Base-by-base conservation (phyloP, 345 rosid species). In the Capsella bursapastoris region DNA sequence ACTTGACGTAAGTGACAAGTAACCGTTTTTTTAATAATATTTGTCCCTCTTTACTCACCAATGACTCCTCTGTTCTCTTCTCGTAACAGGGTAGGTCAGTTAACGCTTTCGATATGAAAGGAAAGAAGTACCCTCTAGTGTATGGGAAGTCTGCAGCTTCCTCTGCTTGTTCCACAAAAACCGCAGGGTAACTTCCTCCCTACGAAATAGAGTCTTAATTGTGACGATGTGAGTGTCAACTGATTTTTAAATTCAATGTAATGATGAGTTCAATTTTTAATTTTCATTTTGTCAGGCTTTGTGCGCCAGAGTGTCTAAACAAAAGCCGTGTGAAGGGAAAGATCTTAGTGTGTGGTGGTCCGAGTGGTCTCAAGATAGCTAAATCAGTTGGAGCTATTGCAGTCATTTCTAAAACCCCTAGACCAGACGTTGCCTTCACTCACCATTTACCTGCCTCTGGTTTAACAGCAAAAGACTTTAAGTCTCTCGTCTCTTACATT, bases 51-150 rank as follows among this genome's bases (percentile, higher is more conserved):
- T 44, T 31, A 0, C 8, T 18, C 7, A 72, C 32, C 4, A 43
- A 7, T 72, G 55, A 63, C 6, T 40, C 7, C 11, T 38, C 25
- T 28, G 13, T 49, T 29, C 10, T 0, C 7, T 53, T 10, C 31
- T 8, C 10, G 14, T 28, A 66, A 68, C 75, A 82, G 87, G 84
- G 89, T 3, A 37, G 9, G 6, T 71, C 89, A 6, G 43, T 86
- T 7, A 82, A 86, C 57, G 7, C 80, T 5, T 80, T 82, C 49
- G 73, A 62, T 32, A 18, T 75, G 14, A 57, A 76, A 41, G 78
- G 84, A 56, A 51, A 18, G 16, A 61, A 49, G 38, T 60, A 65
- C n/a, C 86, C 86, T 3, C 32, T 85, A 3, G 50, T 66, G 6
- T 57, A 66, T 35, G 83, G 78, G 10, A 13, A 48, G 18, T 47